A percentile compares a stretch with the other conserved stretches of the same genome.
phyloP scores from a whole-genome alignment of 148 eudicot genomes.

The Spergularia bocconei region DNA sequence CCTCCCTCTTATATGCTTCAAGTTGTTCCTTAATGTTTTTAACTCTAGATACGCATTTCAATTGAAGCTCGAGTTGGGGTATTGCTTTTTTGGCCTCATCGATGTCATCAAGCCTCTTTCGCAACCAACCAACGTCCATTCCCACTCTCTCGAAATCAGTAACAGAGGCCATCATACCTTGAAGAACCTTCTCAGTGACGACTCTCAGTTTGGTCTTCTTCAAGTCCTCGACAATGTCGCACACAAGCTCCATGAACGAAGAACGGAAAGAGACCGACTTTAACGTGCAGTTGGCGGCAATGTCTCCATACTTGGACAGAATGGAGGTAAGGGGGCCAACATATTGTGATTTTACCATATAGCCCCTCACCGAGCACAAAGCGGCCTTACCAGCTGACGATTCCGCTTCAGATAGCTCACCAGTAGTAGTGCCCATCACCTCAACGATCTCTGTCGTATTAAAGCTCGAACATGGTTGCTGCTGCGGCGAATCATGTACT shows the following conservation, averaged over 20 bases:
- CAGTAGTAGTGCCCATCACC: background rate
- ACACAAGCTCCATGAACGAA: conserved; percentile 1
- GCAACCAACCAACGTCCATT: conserved; percentile 18
- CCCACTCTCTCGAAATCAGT: conserved; percentile 3
- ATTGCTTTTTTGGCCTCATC: conserved; percentile 6
- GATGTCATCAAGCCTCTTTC: conserved; percentile 14
- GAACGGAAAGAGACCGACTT: background rate
- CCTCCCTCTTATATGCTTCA: background rate
- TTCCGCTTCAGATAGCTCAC: background rate
- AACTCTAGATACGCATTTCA: background rate
- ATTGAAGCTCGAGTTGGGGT: background rate
- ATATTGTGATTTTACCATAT: conserved; percentile 9
- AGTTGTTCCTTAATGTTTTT: background rate
- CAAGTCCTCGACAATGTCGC: conserved; percentile 5
- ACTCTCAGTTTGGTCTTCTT: background rate
- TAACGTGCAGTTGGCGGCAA: conserved; percentile 6
- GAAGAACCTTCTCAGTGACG: background rate
- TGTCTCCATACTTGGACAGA: conserved; percentile 15
- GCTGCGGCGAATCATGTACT: too few species aligned
- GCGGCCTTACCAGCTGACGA: background rate
- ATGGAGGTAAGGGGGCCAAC: background rate
- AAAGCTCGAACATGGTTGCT: background rate
- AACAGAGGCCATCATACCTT: background rate
- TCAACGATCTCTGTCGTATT: background rate
- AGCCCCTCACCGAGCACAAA: background rate